Evolutionary conservation across 2,329 filamentous ascomycete species (phyloP).

Genomic region (Whalleya microplaca): DNA sequence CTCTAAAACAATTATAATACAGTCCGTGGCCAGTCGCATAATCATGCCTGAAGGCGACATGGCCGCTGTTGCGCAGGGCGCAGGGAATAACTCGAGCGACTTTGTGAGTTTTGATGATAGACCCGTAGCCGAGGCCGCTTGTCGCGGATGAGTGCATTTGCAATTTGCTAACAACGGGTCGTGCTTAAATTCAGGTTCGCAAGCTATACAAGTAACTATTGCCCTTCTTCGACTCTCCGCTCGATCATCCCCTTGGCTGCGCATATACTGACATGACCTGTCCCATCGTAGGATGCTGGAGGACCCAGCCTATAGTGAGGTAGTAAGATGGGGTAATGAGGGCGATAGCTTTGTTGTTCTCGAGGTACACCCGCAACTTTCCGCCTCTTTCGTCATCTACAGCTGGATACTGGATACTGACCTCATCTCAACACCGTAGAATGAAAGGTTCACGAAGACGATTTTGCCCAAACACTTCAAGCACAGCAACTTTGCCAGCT

Average conservation of each 20-base stretch:
- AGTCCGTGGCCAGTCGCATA: constrained; percentile 24
- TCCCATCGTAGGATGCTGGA: constrained; percentile 81
- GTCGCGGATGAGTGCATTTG: constrained; percentile 28
- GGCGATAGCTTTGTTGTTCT: constrained; percentile 96
- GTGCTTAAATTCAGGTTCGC: constrained; percentile 69
- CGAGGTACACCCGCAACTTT: constrained; percentile 65
- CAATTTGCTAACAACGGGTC: constrained; percentile 34
- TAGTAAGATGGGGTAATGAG: constrained; percentile 94
- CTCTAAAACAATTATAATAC: constrained; percentile 10
- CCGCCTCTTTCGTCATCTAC: neutral
- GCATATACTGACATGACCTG: constrained; percentile 36
- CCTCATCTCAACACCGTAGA: constrained; percentile 55
- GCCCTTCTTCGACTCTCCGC: constrained; percentile 23
- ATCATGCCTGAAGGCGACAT: constrained; percentile 44
- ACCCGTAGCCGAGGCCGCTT: constrained; percentile 18
- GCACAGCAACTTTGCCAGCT: constrained; percentile 81
- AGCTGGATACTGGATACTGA: constrained; percentile 23
- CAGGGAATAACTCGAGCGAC: constrained; percentile 84
- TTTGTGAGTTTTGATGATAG: constrained; percentile 69
- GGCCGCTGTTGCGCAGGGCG: constrained; percentile 44
- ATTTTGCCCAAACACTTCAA: constrained; percentile 86
- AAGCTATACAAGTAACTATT: constrained; percentile 91
- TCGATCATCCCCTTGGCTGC: neutral
- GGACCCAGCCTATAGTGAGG: constrained; percentile 87
- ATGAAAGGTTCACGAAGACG: constrained; percentile 87